Evolutionary conservation across 2,329 filamentous ascomycete genomes (phyloP), one percentile per base, ranked within the genome.

Genomic region (Akanthomyces muscarius): DNA sequence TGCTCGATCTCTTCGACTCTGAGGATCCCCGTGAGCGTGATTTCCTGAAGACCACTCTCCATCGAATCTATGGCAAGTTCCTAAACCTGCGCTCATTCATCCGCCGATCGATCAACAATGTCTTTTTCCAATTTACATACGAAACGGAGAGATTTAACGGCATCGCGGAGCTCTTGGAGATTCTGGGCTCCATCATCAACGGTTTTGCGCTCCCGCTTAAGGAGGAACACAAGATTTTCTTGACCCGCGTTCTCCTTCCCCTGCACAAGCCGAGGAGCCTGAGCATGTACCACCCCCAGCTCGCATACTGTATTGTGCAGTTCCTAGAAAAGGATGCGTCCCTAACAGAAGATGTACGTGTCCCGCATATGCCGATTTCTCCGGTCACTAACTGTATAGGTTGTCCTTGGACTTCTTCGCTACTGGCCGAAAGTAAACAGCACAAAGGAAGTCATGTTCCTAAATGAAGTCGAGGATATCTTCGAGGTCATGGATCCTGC

Each of bases 341-440:
- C 21, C 82, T 99, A 71, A 99, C 95, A 13, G 95, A 99, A 86
- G 95, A 99, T 73, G 83, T 75, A 51, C 11, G 38, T 47, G 16
- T 30, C 8, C 38, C 21, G 16, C 8, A 18, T 25, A 38, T 64
- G 11, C 2, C n/a, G 8, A 38, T 50, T 18, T n/a, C 47, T 55
- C 18, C 1, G 58, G 45, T 63, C 66, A 66, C 68, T 68, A 57
- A 67, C 69, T 56, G 56, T 61, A 18, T 66, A 93, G 90, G 92
- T 98, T 66, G 95, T 99, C 55, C 86, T 98, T 68, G 95, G 95
- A 52, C 83, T 99, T 62, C 83, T 99, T 66, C 89, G 95, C 69
- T 99, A 97, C 76, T 99, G 95, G 95, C 95, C 95, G 54, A 99
- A 99, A 82, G 92, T 96, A 70, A 99, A 99, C 79, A 98, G 95